Conservation (phyloP, 2,329 filamentous ascomycete species). For the Xylaria arbuscula region DNA sequence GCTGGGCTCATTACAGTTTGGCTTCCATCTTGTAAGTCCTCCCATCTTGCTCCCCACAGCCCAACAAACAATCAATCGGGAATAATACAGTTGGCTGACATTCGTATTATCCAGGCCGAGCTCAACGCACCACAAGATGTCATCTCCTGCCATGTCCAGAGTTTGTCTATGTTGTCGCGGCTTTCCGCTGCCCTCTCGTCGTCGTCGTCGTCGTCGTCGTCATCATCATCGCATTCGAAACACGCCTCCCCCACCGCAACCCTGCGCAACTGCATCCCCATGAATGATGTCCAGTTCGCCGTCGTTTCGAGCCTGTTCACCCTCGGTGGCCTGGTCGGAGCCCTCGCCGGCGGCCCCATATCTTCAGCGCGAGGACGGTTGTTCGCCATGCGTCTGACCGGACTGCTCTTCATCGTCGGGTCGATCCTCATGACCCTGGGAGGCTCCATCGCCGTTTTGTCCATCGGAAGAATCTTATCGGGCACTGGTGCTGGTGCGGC, state of each 20-base stretch:
- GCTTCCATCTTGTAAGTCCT: slow-evolving; percentile 82
- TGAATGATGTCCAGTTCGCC: slow-evolving; percentile 84
- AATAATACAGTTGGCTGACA: slow-evolving; percentile 26
- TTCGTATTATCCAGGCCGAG: slow-evolving; percentile 72
- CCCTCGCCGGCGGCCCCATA: slow-evolving; percentile 81
- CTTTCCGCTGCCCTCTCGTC: slow-evolving; percentile 45
- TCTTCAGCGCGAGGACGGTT: slow-evolving; percentile 81
- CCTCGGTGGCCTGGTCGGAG: slow-evolving; percentile 85
- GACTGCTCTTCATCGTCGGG: slow-evolving; percentile 79
- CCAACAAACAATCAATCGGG: no score
- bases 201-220: slow-evolving; percentile 46
- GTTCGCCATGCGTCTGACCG: slow-evolving; percentile 79
- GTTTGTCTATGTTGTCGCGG: slow-evolving; percentile 56
- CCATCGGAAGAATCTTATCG: slow-evolving; percentile 79
- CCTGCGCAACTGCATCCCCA: slow-evolving; percentile 84
- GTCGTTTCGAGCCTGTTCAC: slow-evolving; percentile 92
- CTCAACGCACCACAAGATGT: slow-evolving; percentile 95
- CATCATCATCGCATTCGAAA: slow-evolving; percentile 46
- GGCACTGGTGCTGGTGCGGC: slow-evolving; percentile 88
- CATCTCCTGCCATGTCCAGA: slow-evolving; percentile 80
- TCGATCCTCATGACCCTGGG: slow-evolving; percentile 81
- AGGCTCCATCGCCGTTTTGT: slow-evolving; percentile 72
- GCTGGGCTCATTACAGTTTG: slow-evolving; percentile 91
- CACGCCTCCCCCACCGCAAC: slow-evolving; percentile 39
- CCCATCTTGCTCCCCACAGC: neutral